Evolutionary conservation across 2,329 filamentous ascomycete species (phyloP), one percentile per base, ranked within the genome.

Genomic region (Colletotrichum gloeosporioides): DNA sequence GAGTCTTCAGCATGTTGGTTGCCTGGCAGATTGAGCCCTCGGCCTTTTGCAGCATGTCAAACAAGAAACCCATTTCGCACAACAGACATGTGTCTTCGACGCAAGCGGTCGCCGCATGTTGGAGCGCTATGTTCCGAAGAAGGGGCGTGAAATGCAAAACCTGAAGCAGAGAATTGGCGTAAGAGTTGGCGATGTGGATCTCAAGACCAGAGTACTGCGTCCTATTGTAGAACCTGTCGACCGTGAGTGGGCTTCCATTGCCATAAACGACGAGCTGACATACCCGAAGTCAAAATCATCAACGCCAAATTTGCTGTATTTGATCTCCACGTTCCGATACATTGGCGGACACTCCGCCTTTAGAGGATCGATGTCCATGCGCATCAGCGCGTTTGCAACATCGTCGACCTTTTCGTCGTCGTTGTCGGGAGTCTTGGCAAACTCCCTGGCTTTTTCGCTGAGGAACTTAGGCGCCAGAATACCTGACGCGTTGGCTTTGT

Each of bases 271-370:
- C 27, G 10, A 25, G n/a, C 34, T 31, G n/a, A 85, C 92, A 81
- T 87, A 95, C 93, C 94, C 94, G 85, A 99, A 99, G 84, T 99
- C 97, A 83, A 99, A 99, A 84, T 99, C 98, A 81, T 99, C 96
- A n/a, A 99, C 96, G 25, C 97, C 97, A 84, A 98, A 99, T 83
- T 96, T 98, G 89, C 96, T 98, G 87, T 99, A 99, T 83, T 98
- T 98, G 86, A 99, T 99, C 84, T 99, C 96, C 13, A 98, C 95
- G 80, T 96, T 96, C 78, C 95, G 93, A 84, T 99, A 99, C 87
- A 97, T 95, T 10, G 95, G 91, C 27, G 96, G 94, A 6, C 97
- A 94, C 73, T 98, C 96, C 55, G 94, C 92, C 78, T 95, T 94
- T 72, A 94, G 91, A 78, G 94, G 93, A 77, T 95, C 93, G 5